Base-by-base conservation (phyloP, 768 basidiomycete genomes). In the Trametes cingulata region DNA sequence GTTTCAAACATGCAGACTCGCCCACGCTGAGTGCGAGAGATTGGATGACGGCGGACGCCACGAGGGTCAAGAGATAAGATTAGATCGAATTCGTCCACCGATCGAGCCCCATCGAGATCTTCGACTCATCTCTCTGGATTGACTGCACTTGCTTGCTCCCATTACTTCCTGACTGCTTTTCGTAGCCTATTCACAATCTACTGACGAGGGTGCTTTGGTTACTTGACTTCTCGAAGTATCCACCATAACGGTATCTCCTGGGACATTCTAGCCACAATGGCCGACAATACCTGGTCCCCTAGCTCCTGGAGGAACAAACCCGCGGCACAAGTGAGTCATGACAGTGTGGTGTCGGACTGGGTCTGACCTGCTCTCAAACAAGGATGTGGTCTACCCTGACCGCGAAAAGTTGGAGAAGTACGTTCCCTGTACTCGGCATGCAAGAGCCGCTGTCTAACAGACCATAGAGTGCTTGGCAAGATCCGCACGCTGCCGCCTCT, bases 401-500 rank as follows among this genome's bases (percentile, higher is more conserved):
- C 71, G 80, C 46, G 74, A 76, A 37, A 78, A 86, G 61, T 82
- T 92, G 82, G 77, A 88, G 85, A 61, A 62, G 79, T 64, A 33
- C 46, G 27, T 37, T 62, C 51, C 17, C 37, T 51, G 5, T 47
- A 35, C 20, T 45, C 58, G 15, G 49, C 22, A 41, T 41, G 49
- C 27, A 49, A 27, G 12, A 48, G n/a, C n/a, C 4, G 14, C 25
- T n/a, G 33, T 20, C 47, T 27, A 7, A 43, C 49, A 2, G n/a
- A 13, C 47, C 61, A 2, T 61, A 93, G 91, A 59, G 90, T 95
- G 5, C 78, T 96, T n/a, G 73, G 76, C 13, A 94, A 94, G 75
- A 83, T 98, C 43, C 74, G 77, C 35, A 79, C 78, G 7, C 77
- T 99, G 3, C 97, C 97, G 6, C 96, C 95, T 20, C 77, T 99